phyloP scores from a whole-genome alignment of 441 rosid species.

The Gossypium schwendimanii region DNA sequence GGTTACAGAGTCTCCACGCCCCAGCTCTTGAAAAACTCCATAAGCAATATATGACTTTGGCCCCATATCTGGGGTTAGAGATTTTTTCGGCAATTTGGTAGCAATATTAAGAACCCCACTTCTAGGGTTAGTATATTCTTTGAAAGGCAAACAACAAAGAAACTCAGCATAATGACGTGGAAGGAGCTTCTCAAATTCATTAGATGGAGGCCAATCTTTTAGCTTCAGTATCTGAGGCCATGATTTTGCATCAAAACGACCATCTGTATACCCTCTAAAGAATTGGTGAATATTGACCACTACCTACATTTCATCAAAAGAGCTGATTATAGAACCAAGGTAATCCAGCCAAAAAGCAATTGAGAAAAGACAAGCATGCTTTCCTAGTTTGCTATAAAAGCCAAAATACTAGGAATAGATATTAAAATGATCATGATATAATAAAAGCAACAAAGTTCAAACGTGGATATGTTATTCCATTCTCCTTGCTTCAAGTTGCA shows the following conservation, averaged over 20 bases:
- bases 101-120: conserved; percentile 62
- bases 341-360: neutral
- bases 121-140: conserved; percentile 67
- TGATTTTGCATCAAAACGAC: conserved; percentile 16
- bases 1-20: conserved; percentile 91
- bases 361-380: neutral
- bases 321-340: neutral
- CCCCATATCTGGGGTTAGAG: conserved; percentile 81
- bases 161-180: conserved; percentile 78
- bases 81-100: conserved; percentile 39
- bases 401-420: neutral
- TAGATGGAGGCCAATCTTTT: conserved; percentile 89
- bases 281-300: conserved; percentile 49
- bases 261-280: conserved; percentile 46
- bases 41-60: conserved; percentile 91
- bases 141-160: conserved; percentile 65
- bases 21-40: conserved; percentile 64
- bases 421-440: neutral
- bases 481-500: neutral
- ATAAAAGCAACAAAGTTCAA: neutral
- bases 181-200: conserved; percentile 43
- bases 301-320: conserved; percentile 31
- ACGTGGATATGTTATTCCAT: neutral
- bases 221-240: conserved; percentile 79
- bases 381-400: neutral